Evolutionary conservation across 768 basidiomycete genomes (phyloP).

Genomic region (Podaxis rugospora): DNA sequence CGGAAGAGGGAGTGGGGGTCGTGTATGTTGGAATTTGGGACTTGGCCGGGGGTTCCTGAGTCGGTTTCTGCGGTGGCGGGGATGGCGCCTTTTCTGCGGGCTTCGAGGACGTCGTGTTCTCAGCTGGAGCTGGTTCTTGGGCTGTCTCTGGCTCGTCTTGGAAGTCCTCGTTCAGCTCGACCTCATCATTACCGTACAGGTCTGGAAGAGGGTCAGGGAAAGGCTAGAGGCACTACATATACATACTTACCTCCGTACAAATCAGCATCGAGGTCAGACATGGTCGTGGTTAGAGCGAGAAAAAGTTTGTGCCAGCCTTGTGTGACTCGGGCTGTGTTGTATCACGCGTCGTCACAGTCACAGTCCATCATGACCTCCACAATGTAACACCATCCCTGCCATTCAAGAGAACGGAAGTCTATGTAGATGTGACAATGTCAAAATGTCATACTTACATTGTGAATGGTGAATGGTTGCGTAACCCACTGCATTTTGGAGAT

Average conservation of each 20-base stretch:
- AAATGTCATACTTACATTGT: background rate
- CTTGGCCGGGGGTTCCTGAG: conserved; percentile 19
- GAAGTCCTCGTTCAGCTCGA: conserved; percentile 48
- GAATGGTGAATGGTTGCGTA: background rate
- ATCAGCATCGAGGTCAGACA: conserved; percentile 87
- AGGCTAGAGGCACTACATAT: background rate
- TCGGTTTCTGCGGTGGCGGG: conserved; percentile 16
- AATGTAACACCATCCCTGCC: background rate
- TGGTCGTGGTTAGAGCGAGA: conserved; percentile 32
- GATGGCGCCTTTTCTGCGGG: conserved; percentile 6
- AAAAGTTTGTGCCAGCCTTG: conserved; percentile 1
- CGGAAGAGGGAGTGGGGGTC: conserved; percentile 17
- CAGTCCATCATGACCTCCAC: background rate
- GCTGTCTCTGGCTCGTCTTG: conserved; percentile 20
- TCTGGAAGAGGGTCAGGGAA: conserved; percentile 34
- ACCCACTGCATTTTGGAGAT: no score
- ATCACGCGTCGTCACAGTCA: conserved; percentile 17
- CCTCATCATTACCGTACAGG: conserved; percentile 72
- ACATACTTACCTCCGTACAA: conserved; percentile 75
- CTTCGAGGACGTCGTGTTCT: conserved; percentile 8
- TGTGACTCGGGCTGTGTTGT: conserved; percentile 6
- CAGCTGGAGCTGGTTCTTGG: conserved; percentile 14
- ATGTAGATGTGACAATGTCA: background rate
- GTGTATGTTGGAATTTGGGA: conserved; percentile 27
- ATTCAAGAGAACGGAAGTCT: conserved; percentile 3